A percentile compares a stretch with the other conserved stretches of the same genome.
phyloP scores from a whole-genome alignment of 306 rosid species.

The Cucumis melo region DNA sequence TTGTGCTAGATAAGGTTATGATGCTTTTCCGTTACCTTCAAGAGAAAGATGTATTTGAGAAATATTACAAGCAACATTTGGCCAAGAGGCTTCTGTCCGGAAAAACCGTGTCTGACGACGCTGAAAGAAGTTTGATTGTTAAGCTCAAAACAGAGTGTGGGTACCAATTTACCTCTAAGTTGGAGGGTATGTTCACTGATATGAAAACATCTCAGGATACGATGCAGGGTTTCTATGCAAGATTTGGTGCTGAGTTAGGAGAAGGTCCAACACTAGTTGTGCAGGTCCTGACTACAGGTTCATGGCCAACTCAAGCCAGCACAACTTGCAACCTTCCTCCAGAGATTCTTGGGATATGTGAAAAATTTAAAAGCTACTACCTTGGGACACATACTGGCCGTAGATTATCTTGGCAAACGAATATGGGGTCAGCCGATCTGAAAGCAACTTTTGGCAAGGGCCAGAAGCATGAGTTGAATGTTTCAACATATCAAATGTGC shows the following conservation, averaged over 20 bases:
- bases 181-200: conserved; percentile 81
- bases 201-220: conserved; percentile 74
- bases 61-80: conserved; percentile 75
- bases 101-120: conserved; percentile 70
- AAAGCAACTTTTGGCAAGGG: conserved; percentile 72
- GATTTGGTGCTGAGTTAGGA: conserved; percentile 35
- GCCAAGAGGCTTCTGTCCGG: conserved; percentile 83
- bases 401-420: conserved; percentile 76
- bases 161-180: conserved; percentile 60
- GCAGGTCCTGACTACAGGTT: conserved; percentile 70
- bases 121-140: conserved; percentile 70
- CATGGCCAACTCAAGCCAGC: conserved; percentile 76
- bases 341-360: conserved; percentile 60
- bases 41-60: conserved; percentile 73
- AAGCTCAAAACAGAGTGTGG: conserved; percentile 89
- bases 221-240: conserved; percentile 58
- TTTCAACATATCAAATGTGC: conserved; percentile 82
- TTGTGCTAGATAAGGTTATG: conserved; percentile 76
- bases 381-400: conserved; percentile 70
- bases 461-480: conserved; percentile 73
- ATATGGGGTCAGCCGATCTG: conserved; percentile 77
- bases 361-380: conserved; percentile 61
- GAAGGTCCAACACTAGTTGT: conserved; percentile 66
- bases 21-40: conserved; percentile 66
- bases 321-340: conserved; percentile 65